Base-by-base conservation (phyloP, 148 eudicot species). In the Rheum nobile region DNA sequence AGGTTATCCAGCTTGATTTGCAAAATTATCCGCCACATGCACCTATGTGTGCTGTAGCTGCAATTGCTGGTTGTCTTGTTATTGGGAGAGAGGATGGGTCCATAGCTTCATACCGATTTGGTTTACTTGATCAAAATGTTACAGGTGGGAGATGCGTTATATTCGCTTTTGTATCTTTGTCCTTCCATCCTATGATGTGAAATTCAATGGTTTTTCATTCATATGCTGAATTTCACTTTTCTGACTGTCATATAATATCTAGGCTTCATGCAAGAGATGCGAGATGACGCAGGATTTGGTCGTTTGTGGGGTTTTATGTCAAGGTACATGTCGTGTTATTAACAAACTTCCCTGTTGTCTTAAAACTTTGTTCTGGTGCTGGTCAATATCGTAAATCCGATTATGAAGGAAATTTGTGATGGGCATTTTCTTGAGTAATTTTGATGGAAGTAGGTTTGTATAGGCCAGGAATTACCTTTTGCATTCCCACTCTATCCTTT, bases 301-400 rank as follows among this genome's bases (percentile, higher is more conserved):
- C 96, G 97, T 50, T 77, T 95, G 77, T 95, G 97, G 96, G 91
- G 99, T 75, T 73, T 95, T 50, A 67, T 95, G 88, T 88, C 99
- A 75, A 90, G 99, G 99, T 95, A 75, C 72, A 28, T 72, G 4
- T 44, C 4, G 47, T 19, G 28, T 14, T 32, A 28, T 17, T 34
- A 19, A 65, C 70, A 65, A 16, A 29, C 41, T 29, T n/a, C 32
- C 32, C 70, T 16, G 14, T 34, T 65, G 41, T 14, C 22, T 6
- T 28, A 12, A 10, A 57, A 12, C 26, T 9, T 57, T 3, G 6
- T 6, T 59, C 34, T 59, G 34, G 9, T 28, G 3, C 67, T 26
- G 67, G 67, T 28, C 28, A 6, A 8, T 41, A 41, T 8, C 4
- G 6, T 41, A 41, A 59, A 26, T 24, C 34, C 6, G 19, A 26